Percentiles rank a stretch among this genome's conserved stretches.
phyloP scores from a whole-genome alignment of 2,329 filamentous ascomycete species.

The Ilyonectria sp. region DNA sequence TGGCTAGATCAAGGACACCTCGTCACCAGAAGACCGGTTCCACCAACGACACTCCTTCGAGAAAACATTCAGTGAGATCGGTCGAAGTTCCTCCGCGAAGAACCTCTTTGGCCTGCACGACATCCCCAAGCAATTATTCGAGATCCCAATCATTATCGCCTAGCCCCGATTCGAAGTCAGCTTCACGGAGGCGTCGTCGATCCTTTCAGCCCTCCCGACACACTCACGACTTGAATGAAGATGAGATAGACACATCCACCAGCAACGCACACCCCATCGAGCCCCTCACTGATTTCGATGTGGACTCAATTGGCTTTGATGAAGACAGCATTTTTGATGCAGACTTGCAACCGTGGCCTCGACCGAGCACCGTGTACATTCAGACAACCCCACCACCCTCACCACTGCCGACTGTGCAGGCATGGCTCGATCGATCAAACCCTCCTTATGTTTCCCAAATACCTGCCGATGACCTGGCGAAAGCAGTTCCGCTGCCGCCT shows the following conservation, averaged over 20 bases:
- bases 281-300: slow-evolving; percentile 32
- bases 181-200: slow-evolving; percentile 27
- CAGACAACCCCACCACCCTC: slow-evolving; percentile 54
- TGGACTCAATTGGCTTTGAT: slow-evolving; percentile 35
- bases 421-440: slow-evolving; percentile 54
- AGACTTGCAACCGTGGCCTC: slow-evolving; percentile 25
- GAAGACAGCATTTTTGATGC: slow-evolving; percentile 40
- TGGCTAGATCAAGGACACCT: slow-evolving; percentile 6
- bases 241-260: slow-evolving; percentile 40
- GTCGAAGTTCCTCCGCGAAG: slow-evolving; percentile 42
- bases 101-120: slow-evolving; percentile 38
- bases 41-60: slow-evolving; percentile 12
- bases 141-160: slow-evolving; percentile 33
- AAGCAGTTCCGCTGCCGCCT: slow-evolving; percentile 64
- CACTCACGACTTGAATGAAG: slow-evolving; percentile 32
- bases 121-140: slow-evolving; percentile 23
- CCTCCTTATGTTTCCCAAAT: slow-evolving; percentile 49
- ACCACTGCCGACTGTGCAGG: slow-evolving; percentile 54
- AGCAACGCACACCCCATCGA: slow-evolving; percentile 25
- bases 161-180: slow-evolving; percentile 25
- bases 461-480: slow-evolving; percentile 54
- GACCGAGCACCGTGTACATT: slow-evolving; percentile 48
- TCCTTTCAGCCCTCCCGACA: slow-evolving; percentile 27
- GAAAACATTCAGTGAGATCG: slow-evolving; percentile 35
- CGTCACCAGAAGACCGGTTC: slow-evolving; percentile 4